Percentiles rank a stretch among this genome's conserved stretches.
phyloP scores from a whole-genome alignment of 306 rosid genomes.

The Canavalia gladiata region DNA sequence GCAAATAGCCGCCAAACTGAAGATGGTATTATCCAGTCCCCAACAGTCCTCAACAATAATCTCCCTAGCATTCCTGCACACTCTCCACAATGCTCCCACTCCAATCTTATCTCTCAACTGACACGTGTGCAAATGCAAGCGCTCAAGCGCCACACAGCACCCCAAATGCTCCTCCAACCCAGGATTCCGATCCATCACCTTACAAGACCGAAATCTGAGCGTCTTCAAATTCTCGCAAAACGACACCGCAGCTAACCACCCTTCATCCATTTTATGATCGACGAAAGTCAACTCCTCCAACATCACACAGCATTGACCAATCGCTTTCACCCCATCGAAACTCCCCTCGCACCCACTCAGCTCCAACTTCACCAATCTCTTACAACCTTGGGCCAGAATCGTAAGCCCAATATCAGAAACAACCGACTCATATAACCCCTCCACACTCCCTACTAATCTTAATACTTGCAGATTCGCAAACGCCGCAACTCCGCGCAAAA shows the following conservation, averaged over 20 bases:
- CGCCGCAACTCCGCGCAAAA: conserved; percentile 32
- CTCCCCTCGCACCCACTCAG: conserved; percentile 89
- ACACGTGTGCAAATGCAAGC: conserved; percentile 74
- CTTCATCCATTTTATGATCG: conserved; percentile 89
- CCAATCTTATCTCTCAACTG: conserved; percentile 69
- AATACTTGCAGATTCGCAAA: conserved; percentile 70
- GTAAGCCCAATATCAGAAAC: conserved; percentile 88
- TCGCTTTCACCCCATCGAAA: conserved; percentile 88
- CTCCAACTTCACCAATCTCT: conserved; percentile 83
- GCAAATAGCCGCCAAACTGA: conserved; percentile 68
- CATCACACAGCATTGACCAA: conserved; percentile 90
- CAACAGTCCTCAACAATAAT: conserved; percentile 79
- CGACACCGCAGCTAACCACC: conserved; percentile 84
- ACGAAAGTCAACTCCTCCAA: conserved; percentile 75
- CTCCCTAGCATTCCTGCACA: conserved; percentile 73
- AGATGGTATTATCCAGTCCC: conserved; percentile 74
- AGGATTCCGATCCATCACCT: conserved; percentile 66
- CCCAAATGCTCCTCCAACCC: conserved; percentile 78
- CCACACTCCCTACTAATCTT: conserved; percentile 69
- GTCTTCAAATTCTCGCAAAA: conserved; percentile 87
- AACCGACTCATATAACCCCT: conserved; percentile 64
- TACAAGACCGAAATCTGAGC: conserved; percentile 71
- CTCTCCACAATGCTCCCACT: conserved; percentile 60
- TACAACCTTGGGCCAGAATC: conserved; percentile 89
- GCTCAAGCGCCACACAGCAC: conserved; percentile 72